Evolutionary conservation across 2,329 filamentous ascomycete species (phyloP).

Genomic region (Salinomyces thailandicus): DNA sequence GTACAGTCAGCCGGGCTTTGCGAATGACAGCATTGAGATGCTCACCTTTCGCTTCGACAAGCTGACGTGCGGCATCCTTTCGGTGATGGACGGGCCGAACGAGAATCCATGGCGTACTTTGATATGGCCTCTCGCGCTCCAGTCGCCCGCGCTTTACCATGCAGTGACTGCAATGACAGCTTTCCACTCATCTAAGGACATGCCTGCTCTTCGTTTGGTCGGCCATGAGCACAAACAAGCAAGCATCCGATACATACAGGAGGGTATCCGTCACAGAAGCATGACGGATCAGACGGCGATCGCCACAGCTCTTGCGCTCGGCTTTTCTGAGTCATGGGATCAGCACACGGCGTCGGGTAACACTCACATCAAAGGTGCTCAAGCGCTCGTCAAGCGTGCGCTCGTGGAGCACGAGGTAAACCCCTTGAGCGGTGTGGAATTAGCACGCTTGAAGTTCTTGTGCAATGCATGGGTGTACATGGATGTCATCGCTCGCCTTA

Average conservation of each 20-base stretch:
- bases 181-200: constrained; percentile 54
- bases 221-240: constrained; percentile 61
- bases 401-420: constrained; percentile 38
- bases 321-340: constrained; percentile 63
- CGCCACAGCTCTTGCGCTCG: constrained; percentile 58
- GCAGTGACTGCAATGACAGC: constrained; percentile 59
- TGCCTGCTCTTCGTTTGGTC: constrained; percentile 46
- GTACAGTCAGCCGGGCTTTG: constrained; percentile 21
- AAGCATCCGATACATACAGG: constrained; percentile 49
- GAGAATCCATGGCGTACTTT: constrained; percentile 64
- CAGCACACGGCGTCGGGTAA: constrained; percentile 58
- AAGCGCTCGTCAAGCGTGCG: constrained; percentile 51
- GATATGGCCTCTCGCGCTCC: constrained; percentile 56
- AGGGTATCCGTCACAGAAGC: constrained; percentile 44
- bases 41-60: constrained; percentile 53
- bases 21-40: constrained; percentile 43
- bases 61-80: constrained; percentile 59
- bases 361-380: constrained; percentile 58
- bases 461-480: constrained; percentile 65
- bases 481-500: constrained; percentile 60
- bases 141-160: constrained; percentile 56
- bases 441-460: constrained; percentile 52
- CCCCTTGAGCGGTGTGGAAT: constrained; percentile 35
- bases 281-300: constrained; percentile 57
- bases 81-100: constrained; percentile 56